Evolutionary conservation across 352 stramenopile species (phyloP).

Genomic region (Bremia lactucae): DNA sequence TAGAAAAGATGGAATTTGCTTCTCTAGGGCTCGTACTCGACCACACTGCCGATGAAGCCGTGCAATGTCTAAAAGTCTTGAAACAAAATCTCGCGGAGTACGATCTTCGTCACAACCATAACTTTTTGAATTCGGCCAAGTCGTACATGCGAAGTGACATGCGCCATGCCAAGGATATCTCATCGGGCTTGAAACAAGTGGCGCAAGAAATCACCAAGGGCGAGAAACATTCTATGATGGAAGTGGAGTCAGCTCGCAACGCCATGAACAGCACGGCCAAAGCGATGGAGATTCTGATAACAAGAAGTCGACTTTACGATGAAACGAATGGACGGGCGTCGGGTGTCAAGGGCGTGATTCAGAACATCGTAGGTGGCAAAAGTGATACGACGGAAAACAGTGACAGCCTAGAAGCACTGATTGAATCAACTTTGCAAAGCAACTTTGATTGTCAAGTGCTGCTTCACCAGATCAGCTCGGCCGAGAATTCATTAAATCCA

Average conservation of each 20-base stretch:
- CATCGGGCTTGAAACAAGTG: slow-evolving; percentile 10
- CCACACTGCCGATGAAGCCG: slow-evolving; percentile 9
- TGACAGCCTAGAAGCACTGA: slow-evolving; percentile 12
- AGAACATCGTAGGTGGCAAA: slow-evolving; percentile 3
- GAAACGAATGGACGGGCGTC: slow-evolving; percentile 5
- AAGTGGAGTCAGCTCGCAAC: slow-evolving; percentile 8
- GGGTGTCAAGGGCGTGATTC: slow-evolving; percentile 7
- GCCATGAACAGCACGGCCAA: slow-evolving; percentile 6
- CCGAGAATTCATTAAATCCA: slow-evolving; percentile 13
- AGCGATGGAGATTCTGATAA: slow-evolving; percentile 8
- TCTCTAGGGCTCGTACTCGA: slow-evolving; percentile 8
- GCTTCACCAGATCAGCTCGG: slow-evolving; percentile 12
- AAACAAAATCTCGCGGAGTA: slow-evolving; percentile 17
- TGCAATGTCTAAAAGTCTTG: slow-evolving; percentile 8
- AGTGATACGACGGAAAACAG: not conserved
- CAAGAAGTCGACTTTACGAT: slow-evolving; percentile 11
- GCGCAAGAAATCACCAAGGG: slow-evolving; percentile 9
- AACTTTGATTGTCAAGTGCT: slow-evolving; percentile 14
- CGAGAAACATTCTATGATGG: slow-evolving; percentile 6
- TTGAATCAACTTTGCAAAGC: slow-evolving; percentile 9
- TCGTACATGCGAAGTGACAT: slow-evolving; percentile 17
- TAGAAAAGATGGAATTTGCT: slow-evolving; percentile 16
- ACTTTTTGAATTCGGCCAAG: slow-evolving; percentile 8
- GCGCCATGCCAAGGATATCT: slow-evolving; percentile 12
- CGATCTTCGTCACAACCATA: slow-evolving; percentile 11